These are phyloP conservation scores for Solanum arcanum DNA, from an alignment of 257 asterid genomes.

Conservation along the genomic window DNA sequence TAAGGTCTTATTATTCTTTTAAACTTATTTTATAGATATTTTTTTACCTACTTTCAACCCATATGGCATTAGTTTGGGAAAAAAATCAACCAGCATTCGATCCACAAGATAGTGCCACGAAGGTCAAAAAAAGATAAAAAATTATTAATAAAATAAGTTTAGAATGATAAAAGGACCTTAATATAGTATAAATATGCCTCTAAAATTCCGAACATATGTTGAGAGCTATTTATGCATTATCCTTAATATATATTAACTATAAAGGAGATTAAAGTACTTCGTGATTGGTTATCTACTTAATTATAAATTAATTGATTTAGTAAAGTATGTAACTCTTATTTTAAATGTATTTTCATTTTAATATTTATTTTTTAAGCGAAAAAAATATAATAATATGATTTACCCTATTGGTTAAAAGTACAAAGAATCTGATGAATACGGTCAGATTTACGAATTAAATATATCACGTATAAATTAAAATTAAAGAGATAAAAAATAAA, in stretches of 20 bases:
- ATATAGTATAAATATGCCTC: no score
- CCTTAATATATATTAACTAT: neutral
- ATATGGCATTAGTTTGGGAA: no score
- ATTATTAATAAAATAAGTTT: no score
- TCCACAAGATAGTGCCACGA: no score
- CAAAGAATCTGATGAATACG: neutral
- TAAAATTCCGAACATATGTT: accelerated
- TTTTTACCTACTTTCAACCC: no score
- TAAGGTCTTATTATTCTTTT: no score
- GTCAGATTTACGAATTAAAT: neutral
- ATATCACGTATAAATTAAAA: no score
- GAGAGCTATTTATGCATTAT: accelerated
- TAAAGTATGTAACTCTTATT: neutral
- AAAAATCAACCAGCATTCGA: no score
- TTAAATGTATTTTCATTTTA: neutral
- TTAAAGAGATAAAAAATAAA: no score
- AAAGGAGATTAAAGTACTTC: neutral
- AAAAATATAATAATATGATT: neutral
- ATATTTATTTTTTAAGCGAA: neutral
- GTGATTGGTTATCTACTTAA: neutral
- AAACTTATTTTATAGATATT: no score
- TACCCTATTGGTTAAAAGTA: neutral
- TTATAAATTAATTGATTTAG: neutral
- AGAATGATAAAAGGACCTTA: no score
- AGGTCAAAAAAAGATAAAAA: accelerated